A percentile compares a stretch with the other conserved stretches of the same genome.
phyloP scores from a whole-genome alignment of 331 rosid species.

The Spiraea crenata region DNA sequence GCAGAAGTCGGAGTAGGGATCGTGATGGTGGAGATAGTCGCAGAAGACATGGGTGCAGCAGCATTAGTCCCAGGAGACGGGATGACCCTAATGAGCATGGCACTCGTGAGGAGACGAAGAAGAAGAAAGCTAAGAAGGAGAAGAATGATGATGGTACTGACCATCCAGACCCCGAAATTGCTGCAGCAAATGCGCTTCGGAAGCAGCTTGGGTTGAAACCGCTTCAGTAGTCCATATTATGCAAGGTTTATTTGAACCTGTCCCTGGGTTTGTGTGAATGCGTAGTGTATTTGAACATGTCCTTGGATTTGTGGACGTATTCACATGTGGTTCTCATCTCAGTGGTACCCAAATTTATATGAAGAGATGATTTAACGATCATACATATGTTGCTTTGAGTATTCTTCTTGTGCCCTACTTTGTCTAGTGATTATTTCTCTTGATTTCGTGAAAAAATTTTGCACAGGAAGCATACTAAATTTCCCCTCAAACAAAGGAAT shows the following conservation, averaged over 20 bases:
- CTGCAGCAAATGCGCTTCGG: constrained; percentile 77
- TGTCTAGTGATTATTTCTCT: too few relatives aligned
- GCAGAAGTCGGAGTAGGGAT: constrained; percentile 84
- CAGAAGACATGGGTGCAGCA: constrained; percentile 68
- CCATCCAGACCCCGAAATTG: constrained; percentile 89
- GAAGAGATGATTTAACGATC: too few relatives aligned
- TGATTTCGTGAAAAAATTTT: too few relatives aligned
- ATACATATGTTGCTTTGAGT: too few relatives aligned
- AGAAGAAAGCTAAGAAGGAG: constrained; percentile 64
- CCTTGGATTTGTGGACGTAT: too few relatives aligned
- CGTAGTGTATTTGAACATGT: too few relatives aligned
- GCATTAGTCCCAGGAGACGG: constrained; percentile 70
- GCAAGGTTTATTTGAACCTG: not conserved
- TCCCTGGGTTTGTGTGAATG: not conserved
- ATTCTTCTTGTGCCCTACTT: too few relatives aligned
- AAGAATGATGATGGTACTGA: constrained; percentile 71
- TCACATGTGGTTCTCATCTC: too few relatives aligned
- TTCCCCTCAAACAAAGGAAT: not conserved
- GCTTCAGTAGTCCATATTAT: constrained; percentile 37
- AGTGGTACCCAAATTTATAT: too few relatives aligned
- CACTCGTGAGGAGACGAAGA: constrained; percentile 65
- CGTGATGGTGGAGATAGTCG: constrained; percentile 65
- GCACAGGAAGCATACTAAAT: not conserved
- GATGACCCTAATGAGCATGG: constrained; percentile 55
- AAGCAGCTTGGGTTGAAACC: constrained; percentile 92